A percentile compares a stretch with the other conserved stretches of the same genome.
These are phyloP conservation scores for Suillus bovinus DNA, from an alignment of 768 basidiomycete species.

Conservation along the genomic window DNA sequence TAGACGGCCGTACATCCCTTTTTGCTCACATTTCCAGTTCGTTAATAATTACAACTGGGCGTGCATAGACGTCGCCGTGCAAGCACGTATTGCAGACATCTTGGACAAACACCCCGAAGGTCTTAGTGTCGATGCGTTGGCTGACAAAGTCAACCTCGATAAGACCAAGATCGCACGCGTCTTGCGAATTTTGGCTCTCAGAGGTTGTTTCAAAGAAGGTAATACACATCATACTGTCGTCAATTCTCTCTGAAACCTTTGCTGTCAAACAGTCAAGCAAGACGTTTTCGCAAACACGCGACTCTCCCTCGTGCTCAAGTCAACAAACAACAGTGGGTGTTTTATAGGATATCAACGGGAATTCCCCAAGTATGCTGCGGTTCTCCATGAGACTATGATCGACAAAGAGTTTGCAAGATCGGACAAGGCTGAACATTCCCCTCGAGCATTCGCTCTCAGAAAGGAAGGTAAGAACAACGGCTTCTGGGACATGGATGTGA, in stretches of 20 bases:
- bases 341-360: constrained; percentile 11
- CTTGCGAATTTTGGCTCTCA: constrained; percentile 31
- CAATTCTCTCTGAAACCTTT: background rate
- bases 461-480: constrained; percentile 15
- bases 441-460: constrained; percentile 18
- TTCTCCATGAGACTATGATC: constrained; percentile 25
- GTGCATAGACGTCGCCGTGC: constrained; percentile 25
- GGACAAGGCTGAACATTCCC: constrained; percentile 21
- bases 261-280: constrained; percentile 20
- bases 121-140: constrained; percentile 26
- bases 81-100: constrained; percentile 28
- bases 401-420: constrained; percentile 27
- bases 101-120: constrained; percentile 28
- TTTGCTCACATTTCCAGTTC: constrained; percentile 4
- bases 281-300: constrained; percentile 36
- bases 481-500: constrained; percentile 29
- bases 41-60: constrained; percentile 28
- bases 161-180: constrained; percentile 30
- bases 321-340: constrained; percentile 13
- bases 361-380: constrained; percentile 14
- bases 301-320: constrained; percentile 29
- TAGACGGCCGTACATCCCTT: background rate
- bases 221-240: background rate
- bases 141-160: constrained; percentile 23
- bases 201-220: constrained; percentile 34